Evolutionary conservation across 1,139 yeast genomes (phyloP), one percentile per base, ranked within the genome.

Genomic region (Lizanozyma gosingica): DNA sequence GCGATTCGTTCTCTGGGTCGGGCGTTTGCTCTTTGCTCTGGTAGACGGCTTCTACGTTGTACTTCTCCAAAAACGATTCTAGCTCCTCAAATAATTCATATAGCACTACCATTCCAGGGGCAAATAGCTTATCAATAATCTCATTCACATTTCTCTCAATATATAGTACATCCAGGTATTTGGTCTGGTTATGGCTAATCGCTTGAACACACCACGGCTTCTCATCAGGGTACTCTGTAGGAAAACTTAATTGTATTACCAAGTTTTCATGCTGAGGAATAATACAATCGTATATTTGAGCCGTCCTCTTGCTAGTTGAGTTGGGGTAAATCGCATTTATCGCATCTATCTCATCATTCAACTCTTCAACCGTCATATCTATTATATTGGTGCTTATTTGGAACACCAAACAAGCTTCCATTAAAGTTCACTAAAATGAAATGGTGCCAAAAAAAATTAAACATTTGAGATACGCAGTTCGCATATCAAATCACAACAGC

Each of bases 321-420:
- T 71, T 84, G 1, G 95, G 96, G 53, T 78, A 90, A n/a, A 92
- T 90, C 2, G 96, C 94, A 46, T 85, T 84, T 16, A 90, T 79
- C 11, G 96, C 94, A 39, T 76, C 78, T 18, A 86, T 61, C 54
- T 92, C 98, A 43, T 87, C 94, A n/a, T 59, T 54, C 14, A 85
- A 63, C 40, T 83, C 88, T 48, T 78, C 78, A 16, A 63, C 55
- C n/a, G 67, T 60, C 71, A 65, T 67, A 14, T 17, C 33, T 15
- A 17, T 17, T 11, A 14, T 18, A 9, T 27, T 14, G 33, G 14
- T 27, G 14, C 9, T 27, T 27, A 27, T 27, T 27, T 27, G 9
- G 9, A 9, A 27, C 33, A 14, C 9, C 14, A 27, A 27, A 27
- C 14, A 9, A 9, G 33, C 33, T 9, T 15, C 37, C 27, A 9